Base-by-base conservation (phyloP, 2,329 filamentous ascomycete genomes). In the Venturia carpophila region DNA sequence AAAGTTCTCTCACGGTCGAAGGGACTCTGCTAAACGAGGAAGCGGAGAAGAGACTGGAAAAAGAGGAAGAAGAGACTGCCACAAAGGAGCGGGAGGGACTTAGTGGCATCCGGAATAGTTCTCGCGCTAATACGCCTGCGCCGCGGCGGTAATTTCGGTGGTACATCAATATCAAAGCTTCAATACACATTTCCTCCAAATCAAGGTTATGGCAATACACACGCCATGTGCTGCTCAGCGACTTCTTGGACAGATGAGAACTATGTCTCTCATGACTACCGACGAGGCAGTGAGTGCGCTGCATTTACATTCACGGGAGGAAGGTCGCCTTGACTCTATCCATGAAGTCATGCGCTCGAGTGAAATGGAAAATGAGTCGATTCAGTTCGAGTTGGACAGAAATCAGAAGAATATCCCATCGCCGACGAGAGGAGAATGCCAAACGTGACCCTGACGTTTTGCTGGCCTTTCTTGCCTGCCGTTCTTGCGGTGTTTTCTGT, bases 21-120 rank as follows among this genome's bases (percentile, higher is more conserved):
- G 93, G 92, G 34, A 95, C 90, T n/a, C 87, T 96, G 83, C 77
- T 96, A 62, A 80, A 82, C 60, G 83, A 83, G 55, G 83, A 84
- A 24, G 87, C 86, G 30, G 91, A 95, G 76, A 79, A 77, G 69
- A 77, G 78, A 34, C 77, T 89, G 39, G 77, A 84, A 60, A 79
- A 80, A 10, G 79, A 83, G 67, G 84, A 88, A 9, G 27, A 47
- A 63, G 56, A 41, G 52, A 42, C 39, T 45, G 39, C 24, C 37
- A 39, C 47, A 11, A 39, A 34, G 21, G 52, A 64, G 34, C 37
- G 60, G 39, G 52, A 61, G 19, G 43, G 60, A 24, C 37, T 61
- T 37, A 61, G 37, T 45, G 60, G 39, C 13, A 37, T 30, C 19
- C 52, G 52, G 52, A 58, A 21, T 37, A 58, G 30, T 58, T 19